A percentile compares a stretch with the other conserved stretches of the same genome.
phyloP scores from a whole-genome alignment of 2,329 filamentous ascomycete species.

The Xylaria sp. region DNA sequence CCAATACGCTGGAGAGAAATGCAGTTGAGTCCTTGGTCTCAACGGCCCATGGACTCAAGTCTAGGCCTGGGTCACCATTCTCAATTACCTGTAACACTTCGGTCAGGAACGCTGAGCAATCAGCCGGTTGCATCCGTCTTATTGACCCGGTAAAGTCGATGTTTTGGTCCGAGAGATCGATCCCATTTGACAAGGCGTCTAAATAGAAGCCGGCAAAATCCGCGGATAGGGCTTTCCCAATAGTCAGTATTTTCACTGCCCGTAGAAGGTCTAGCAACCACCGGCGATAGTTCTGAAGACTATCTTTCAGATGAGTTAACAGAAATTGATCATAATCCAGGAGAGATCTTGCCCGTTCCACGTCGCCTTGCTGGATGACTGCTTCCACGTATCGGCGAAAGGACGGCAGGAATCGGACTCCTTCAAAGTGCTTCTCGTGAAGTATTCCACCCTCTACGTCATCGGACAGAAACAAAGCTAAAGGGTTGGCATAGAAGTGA shows the following conservation, averaged over 20 bases:
- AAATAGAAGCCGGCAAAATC: constrained; percentile 63
- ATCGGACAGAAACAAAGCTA: constrained; percentile 63
- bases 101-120: constrained; percentile 46
- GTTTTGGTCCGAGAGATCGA: constrained; percentile 52
- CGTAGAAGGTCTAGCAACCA: constrained; percentile 50
- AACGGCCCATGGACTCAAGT: constrained; percentile 38
- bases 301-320: constrained; percentile 42
- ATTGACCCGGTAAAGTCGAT: constrained; percentile 60
- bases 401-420: constrained; percentile 68
- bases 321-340: constrained; percentile 64
- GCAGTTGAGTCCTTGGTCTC: constrained; percentile 38
- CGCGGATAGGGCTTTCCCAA: constrained; percentile 32
- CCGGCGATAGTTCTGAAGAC: constrained; percentile 38
- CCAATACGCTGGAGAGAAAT: constrained; percentile 46
- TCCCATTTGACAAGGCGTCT: constrained; percentile 59
- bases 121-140: constrained; percentile 61
- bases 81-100: constrained; percentile 43
- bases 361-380: constrained; percentile 46
- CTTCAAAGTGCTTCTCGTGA: constrained; percentile 65
- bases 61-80: constrained; percentile 43
- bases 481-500: constrained; percentile 78
- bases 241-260: constrained; percentile 50
- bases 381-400: constrained; percentile 62
- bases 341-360: constrained; percentile 51
- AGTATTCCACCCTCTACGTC: constrained; percentile 43